A percentile compares a stretch with the other conserved stretches of the same genome.
Evolutionary conservation across 345 rosid species (phyloP).

Genomic region (Capsella bursapastoris): DNA sequence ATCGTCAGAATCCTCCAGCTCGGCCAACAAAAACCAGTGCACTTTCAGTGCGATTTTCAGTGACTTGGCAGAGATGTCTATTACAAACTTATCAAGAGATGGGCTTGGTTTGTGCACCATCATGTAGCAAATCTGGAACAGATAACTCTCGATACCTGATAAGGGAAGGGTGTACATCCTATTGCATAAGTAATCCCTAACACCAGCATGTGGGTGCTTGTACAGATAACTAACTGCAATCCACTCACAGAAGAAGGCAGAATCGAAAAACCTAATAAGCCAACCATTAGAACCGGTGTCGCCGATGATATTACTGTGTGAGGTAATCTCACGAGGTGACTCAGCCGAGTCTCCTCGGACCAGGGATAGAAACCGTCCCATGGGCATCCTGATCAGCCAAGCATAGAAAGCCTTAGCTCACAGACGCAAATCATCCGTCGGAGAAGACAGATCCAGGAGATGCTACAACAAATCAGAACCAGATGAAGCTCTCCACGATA

Average conservation of each 20-base stretch:
- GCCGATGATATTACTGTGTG: constrained; percentile 61
- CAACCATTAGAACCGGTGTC: constrained; percentile 95
- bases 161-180: constrained; percentile 96
- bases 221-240: constrained; percentile 98
- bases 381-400: constrained; percentile 68
- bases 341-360: constrained; percentile 70
- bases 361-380: constrained; percentile 93
- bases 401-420: constrained; percentile 50
- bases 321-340: constrained; percentile 89
- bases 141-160: constrained; percentile 86
- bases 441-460: constrained; percentile 37
- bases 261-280: constrained; percentile 98
- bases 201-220: constrained; percentile 94
- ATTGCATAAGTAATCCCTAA: constrained; percentile 96
- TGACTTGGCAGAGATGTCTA: constrained; percentile 86
- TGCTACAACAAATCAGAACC: constrained; percentile 11
- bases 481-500: constrained; percentile 7
- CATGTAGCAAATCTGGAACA: constrained; percentile 96
- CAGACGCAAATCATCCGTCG: constrained; percentile 37
- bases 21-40: constrained; percentile 98
- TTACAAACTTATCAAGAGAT: constrained; percentile 94
- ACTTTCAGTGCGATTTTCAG: constrained; percentile 89
- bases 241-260: constrained; percentile 99
- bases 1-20: constrained; percentile 94
- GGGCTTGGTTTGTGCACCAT: constrained; percentile 98